Percentiles rank a stretch among this genome's conserved stretches.
Evolutionary conservation across 768 basidiomycete species (phyloP).

Genomic region (Mycena filopes): DNA sequence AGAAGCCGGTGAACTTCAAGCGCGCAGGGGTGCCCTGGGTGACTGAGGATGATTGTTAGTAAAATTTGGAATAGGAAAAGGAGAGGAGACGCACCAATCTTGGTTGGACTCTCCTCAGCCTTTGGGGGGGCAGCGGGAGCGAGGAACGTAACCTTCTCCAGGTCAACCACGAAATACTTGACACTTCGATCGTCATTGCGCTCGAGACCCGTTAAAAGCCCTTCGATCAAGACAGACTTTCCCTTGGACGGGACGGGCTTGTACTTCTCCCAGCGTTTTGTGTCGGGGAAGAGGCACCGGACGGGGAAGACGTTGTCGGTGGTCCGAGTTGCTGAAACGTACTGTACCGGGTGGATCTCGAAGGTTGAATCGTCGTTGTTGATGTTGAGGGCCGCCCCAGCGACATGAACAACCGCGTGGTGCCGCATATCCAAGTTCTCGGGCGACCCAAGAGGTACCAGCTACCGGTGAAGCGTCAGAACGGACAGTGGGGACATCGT

Average conservation of each 20-base stretch:
- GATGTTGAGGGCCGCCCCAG: neutral
- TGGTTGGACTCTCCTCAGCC: too few species aligned
- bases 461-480: neutral
- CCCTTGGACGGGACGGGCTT: conserved; percentile 5
- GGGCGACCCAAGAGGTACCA: conserved; percentile 2
- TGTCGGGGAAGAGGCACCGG: conserved; percentile 1
- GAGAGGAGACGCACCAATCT: neutral
- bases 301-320: conserved; percentile 1
- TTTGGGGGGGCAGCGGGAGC: neutral
- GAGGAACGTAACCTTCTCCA: conserved; percentile 18
- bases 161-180: conserved; percentile 12
- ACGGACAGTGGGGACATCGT: neutral
- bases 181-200: conserved; percentile 16
- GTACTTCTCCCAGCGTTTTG: conserved; percentile 1
- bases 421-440: neutral
- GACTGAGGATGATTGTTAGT: neutral
- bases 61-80: neutral
- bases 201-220: conserved; percentile 1
- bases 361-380: conserved; percentile 15
- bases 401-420: neutral
- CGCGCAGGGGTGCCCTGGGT: conserved; percentile 12
- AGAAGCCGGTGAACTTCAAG: conserved; percentile 17
- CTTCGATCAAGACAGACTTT: conserved; percentile 14
- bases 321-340: neutral
- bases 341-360: conserved; percentile 10